phyloP scores from a whole-genome alignment of 1,284 basidiomycete species.

The Ganoderma multipileum region DNA sequence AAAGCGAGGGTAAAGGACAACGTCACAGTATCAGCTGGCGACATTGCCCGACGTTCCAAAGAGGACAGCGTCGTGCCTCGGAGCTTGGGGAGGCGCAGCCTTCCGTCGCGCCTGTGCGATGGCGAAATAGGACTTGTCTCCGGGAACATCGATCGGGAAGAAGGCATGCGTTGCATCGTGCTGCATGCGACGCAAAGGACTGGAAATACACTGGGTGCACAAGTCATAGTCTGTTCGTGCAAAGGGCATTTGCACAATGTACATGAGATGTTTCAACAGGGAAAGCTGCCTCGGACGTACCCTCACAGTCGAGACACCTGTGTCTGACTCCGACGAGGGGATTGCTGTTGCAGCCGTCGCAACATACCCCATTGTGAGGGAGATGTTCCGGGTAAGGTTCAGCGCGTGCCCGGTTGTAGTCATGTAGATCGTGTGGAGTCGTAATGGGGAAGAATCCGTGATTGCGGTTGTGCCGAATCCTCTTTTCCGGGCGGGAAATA shows the following conservation, averaged over 20 bases:
- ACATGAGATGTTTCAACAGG: neutral
- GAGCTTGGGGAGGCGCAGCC: neutral
- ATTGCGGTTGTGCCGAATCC: constrained; percentile 17
- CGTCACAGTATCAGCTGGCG: neutral
- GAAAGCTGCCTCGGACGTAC: constrained; percentile 18
- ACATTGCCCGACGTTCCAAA: neutral
- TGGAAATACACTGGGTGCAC: constrained; percentile 67
- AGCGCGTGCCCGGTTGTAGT: constrained; percentile 34
- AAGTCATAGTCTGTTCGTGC: constrained; percentile 64
- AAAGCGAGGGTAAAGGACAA: too few species aligned
- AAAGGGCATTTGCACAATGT: neutral
- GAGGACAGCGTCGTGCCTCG: neutral
- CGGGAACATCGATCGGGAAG: constrained; percentile 16
- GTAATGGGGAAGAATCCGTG: constrained; percentile 74
- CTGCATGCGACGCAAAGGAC: constrained; percentile 43
- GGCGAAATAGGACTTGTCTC: constrained; percentile 9
- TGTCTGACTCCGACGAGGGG: constrained; percentile 56
- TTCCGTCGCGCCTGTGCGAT: neutral
- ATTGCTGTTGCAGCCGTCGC: constrained; percentile 70
- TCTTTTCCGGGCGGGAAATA: constrained; percentile 37
- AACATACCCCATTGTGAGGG: constrained; percentile 41
- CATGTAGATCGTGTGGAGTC: constrained; percentile 48
- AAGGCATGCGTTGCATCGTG: constrained; percentile 25
- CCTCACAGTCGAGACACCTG: constrained; percentile 72
- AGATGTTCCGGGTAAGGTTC: neutral